Percentiles rank a stretch among this genome's conserved stretches.
phyloP scores from a whole-genome alignment of 2,329 filamentous ascomycete genomes.

The Fusarium drepaniforme region DNA sequence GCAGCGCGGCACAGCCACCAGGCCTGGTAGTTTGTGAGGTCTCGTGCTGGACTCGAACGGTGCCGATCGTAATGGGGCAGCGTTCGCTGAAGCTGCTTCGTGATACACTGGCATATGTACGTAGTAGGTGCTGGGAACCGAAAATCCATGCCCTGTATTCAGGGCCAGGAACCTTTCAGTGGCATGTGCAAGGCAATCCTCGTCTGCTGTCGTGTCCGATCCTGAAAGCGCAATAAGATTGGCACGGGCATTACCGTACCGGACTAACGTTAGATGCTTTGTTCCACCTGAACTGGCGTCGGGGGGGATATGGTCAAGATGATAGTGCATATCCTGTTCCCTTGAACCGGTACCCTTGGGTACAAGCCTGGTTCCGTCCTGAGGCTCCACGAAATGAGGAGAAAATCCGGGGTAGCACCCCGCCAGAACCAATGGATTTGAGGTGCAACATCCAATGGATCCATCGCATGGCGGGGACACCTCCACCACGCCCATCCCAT shows the following conservation, averaged over 20 bases:
- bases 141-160: neutral
- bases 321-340: neutral
- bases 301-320: neutral
- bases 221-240: neutral
- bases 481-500: neutral
- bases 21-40: neutral
- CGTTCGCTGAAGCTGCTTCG: neutral
- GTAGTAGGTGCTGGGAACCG: neutral
- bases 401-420: conserved; percentile 15
- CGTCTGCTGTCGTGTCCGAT: neutral
- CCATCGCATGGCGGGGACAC: conserved; percentile 2
- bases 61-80: neutral
- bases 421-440: neutral
- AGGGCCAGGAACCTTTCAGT: neutral
- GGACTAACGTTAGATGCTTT: neutral
- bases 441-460: neutral
- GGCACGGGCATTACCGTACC: neutral
- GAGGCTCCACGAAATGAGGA: conserved; percentile 12
- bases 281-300: neutral
- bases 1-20: conserved; percentile 7
- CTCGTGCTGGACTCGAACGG: neutral
- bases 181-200: neutral
- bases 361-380: conserved; percentile 5
- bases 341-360: conserved; percentile 6
- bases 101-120: neutral